Percentiles rank a stretch among this genome's conserved stretches.
Conservation (phyloP, 805 yeast species). For the Clavispora santaluciae region DNA sequence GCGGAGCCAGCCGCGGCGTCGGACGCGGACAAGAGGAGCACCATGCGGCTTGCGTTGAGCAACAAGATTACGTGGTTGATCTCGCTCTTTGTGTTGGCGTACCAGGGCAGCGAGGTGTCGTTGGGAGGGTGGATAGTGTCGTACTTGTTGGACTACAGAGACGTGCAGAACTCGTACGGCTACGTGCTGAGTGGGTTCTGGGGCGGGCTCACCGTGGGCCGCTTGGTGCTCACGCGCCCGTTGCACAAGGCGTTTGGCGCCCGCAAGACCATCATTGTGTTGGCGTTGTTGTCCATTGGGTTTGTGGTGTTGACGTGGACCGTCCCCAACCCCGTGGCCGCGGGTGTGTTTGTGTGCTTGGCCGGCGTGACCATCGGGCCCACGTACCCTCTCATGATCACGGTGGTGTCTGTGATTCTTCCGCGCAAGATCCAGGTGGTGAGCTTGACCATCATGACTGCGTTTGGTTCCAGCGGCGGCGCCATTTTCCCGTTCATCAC, state of each 20-base stretch:
- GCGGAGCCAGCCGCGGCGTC: neutral
- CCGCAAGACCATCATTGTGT: conserved; percentile 11
- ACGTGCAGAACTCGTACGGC: conserved; percentile 15
- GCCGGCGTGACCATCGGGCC: conserved; percentile 20
- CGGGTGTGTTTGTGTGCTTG: conserved; percentile 15
- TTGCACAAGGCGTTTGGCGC: conserved; percentile 16
- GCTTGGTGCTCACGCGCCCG: conserved; percentile 16
- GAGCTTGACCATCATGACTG: conserved; percentile 20
- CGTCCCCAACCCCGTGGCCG: conserved; percentile 9
- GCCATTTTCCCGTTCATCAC: conserved; percentile 21
- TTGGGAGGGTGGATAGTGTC: conserved; percentile 24
- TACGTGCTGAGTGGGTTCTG: conserved; percentile 22
- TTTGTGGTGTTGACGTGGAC: conserved; percentile 16
- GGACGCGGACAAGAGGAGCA: neutral
- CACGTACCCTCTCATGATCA: conserved; percentile 20
- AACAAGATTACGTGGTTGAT: conserved; percentile 18
- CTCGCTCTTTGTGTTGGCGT: conserved; percentile 16
- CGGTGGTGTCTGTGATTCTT: conserved; percentile 16
- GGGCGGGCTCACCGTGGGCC: conserved; percentile 22
- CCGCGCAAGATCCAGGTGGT: conserved; percentile 22
- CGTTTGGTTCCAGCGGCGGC: conserved; percentile 23
- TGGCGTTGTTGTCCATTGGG: conserved; percentile 10
- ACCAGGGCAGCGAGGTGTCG: conserved; percentile 20
- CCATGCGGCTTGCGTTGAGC: conserved; percentile 15
- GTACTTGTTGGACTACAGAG: conserved; percentile 18